Evolutionary conservation across 192 early-diverging fungal species (phyloP).

Genomic region (Linnemannia zychae): DNA sequence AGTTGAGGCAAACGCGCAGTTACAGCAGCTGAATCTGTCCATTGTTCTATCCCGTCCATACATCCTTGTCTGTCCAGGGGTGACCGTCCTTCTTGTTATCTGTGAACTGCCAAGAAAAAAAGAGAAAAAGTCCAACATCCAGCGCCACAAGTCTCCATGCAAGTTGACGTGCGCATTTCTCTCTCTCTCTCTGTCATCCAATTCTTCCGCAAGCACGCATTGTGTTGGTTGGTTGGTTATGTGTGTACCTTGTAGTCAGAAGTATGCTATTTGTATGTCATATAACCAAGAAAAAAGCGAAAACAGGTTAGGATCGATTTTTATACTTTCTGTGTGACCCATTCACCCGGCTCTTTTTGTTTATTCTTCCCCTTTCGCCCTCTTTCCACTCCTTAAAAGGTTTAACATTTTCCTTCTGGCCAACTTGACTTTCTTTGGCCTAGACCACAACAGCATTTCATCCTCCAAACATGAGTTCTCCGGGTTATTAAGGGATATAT

Average conservation of each 20-base stretch:
- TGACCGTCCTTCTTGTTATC: not conserved
- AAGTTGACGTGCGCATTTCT: not conserved
- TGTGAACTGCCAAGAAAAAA: not conserved
- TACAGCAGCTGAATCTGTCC: not conserved
- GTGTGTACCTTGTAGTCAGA: slow-evolving; percentile 36
- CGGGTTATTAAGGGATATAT: too few relatives aligned
- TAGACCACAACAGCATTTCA: not conserved
- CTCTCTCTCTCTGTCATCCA: not conserved
- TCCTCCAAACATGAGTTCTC: not conserved
- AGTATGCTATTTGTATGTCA: not conserved
- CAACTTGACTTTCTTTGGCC: not conserved
- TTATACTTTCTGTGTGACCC: not conserved
- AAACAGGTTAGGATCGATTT: not conserved
- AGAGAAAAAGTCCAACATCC: not conserved
- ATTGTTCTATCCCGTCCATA: not conserved
- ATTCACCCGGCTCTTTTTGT: not conserved
- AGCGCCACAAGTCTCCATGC: not conserved
- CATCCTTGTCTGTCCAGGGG: not conserved
- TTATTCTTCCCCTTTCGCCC: not conserved
- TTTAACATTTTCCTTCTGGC: not conserved
- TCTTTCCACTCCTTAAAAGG: not conserved
- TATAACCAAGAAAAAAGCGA: not conserved
- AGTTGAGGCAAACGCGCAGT: not conserved
- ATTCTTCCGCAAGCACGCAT: not conserved
- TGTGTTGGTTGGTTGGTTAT: not conserved